A percentile compares a stretch with the other conserved stretches of the same genome.
Conservation (phyloP, 225 moss, liverwort and hornwort species). For the Polytrichum formosum region DNA sequence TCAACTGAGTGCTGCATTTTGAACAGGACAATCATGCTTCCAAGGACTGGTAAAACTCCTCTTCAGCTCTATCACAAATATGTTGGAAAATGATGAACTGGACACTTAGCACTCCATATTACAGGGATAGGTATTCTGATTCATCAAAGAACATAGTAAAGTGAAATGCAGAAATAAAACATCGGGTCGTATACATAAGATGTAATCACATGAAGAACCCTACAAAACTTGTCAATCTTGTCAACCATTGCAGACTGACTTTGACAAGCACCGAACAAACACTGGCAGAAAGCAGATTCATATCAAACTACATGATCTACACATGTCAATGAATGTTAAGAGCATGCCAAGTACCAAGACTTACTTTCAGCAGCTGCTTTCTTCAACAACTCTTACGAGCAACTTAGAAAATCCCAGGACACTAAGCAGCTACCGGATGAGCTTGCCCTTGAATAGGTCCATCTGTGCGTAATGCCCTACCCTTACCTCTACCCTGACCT, state of each 20-base stretch:
- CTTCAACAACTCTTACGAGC: slow-evolving; percentile 6
- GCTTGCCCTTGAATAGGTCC: slow-evolving; percentile 58
- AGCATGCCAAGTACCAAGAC: background rate
- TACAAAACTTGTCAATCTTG: no score
- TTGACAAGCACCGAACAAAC: background rate
- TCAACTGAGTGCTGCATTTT: no score
- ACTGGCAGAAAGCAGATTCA: slow-evolving; percentile 8
- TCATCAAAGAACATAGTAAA: no score
- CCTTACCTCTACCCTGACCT: slow-evolving; percentile 92
- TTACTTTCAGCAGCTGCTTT: slow-evolving; percentile 13
- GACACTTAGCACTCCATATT: no score
- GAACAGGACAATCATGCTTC: no score
- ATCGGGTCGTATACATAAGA: background rate
- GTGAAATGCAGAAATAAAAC: no score
- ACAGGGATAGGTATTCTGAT: no score
- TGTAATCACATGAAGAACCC: background rate
- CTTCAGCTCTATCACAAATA: no score
- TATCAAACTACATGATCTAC: slow-evolving; percentile 12
- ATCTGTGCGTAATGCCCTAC: slow-evolving; percentile 86
- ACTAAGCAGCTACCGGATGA: slow-evolving; percentile 26
- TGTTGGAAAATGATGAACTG: no score
- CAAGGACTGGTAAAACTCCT: no score
- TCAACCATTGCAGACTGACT: no score
- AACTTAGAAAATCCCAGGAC: background rate
- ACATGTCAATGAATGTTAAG: background rate